These are phyloP conservation scores for Populus nigra DNA, from an alignment of 345 rosid species.

Conservation along the genomic window DNA sequence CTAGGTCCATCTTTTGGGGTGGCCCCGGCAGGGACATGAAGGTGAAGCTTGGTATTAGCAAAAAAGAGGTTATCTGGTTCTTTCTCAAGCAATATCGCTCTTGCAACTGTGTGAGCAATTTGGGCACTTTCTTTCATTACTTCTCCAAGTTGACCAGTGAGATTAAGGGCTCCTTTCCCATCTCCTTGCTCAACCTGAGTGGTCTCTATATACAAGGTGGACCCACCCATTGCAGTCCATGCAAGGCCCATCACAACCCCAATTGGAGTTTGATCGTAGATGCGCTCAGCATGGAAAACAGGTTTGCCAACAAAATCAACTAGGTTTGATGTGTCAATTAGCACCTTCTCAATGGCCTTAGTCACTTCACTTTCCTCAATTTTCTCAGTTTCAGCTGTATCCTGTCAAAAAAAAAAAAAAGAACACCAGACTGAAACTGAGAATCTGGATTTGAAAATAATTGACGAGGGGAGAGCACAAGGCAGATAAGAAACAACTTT, in stretches of 20 bases:
- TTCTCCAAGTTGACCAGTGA: constrained; percentile 95
- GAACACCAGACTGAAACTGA: not conserved
- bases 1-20: constrained; percentile 98
- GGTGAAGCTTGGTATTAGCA: constrained; percentile 83
- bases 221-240: constrained; percentile 99
- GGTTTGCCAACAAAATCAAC: constrained; percentile 90
- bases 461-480: not conserved
- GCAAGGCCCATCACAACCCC: constrained; percentile 99
- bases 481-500: not conserved
- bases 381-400: constrained; percentile 32
- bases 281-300: constrained; percentile 90
- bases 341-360: constrained; percentile 48
- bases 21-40: constrained; percentile 99
- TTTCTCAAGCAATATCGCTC: constrained; percentile 69
- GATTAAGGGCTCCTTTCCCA: constrained; percentile 77
- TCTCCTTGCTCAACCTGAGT: constrained; percentile 80
- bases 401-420: constrained; percentile 29
- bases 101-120: constrained; percentile 83
- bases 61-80: constrained; percentile 72
- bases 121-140: constrained; percentile 99
- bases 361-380: constrained; percentile 35
- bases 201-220: constrained; percentile 94
- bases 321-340: constrained; percentile 64
- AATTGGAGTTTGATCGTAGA: constrained; percentile 78
- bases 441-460: not conserved